Evolutionary conservation across 176 grass and related monocot species (phyloP), one percentile per base, ranked within the genome.

Genomic region (bread wheat (Triticum aestivum)): DNA sequence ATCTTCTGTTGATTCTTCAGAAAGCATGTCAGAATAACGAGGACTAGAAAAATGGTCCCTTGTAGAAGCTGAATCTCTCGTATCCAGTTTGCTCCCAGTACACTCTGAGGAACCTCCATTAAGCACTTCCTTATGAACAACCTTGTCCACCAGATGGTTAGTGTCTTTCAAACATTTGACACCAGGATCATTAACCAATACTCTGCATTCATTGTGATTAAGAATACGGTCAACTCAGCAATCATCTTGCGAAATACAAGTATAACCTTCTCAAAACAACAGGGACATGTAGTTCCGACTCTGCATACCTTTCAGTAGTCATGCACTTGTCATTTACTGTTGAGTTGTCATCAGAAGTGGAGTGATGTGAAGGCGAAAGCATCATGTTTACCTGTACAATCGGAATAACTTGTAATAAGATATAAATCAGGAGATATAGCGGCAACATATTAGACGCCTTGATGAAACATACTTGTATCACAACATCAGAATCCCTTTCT

Each of bases 401-500:
- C 30, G 85, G 27, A 76, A 76, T 63, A 79, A 84, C 37, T 74
- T 67, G 52, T 85, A 63, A 75, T 71, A 83, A 80, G 56, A 71
- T 32, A 85, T 27, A 69, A 69, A 47, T 21, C 67, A 80, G n/a
- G 69, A 79, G 58, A 68, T 77, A 88, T 64, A 81, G 77, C 18
- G 68, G 14, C 34, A 79, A 67, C 37, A 78, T 67, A 79, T 33
- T 69, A 84, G 69, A 92, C 7, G 45, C 61, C 34, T 76, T 42
- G 30, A 82, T 44, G 21, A 83, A 86, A 84, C 88, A 84, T 74
- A 91, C 95, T 72, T 97, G 87, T 89, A 97, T 97, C 85, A 97
- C 94, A 34, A 94, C 95, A 92, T 91, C 92, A 76, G 90, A 91
- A 87, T 97, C 90, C 69, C 92, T 87, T 86, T 86, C 75, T 61